phyloP scores from a whole-genome alignment of 371 early-diverging fungal species.

The Mortierella sp. region DNA sequence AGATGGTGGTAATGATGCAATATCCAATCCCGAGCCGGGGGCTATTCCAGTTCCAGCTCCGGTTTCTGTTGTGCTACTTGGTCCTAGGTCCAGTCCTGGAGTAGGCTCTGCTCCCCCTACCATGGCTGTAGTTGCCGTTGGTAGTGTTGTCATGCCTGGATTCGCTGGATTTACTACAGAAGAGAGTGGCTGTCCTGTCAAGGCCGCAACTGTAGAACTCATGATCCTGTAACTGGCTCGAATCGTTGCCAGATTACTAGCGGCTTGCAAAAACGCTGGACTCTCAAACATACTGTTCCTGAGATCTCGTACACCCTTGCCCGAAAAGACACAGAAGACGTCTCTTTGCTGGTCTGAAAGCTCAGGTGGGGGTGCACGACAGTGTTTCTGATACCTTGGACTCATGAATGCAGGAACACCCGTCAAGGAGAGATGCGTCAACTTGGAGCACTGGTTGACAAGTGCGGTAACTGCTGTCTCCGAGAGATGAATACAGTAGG shows the following conservation, averaged over 20 bases:
- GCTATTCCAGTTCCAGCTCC: too few relatives aligned
- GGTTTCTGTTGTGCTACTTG: too few relatives aligned
- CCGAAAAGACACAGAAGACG: slow-evolving; percentile 68
- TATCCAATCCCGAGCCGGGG: too few relatives aligned
- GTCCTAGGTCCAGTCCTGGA: too few relatives aligned
- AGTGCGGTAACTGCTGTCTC: slow-evolving; percentile 57
- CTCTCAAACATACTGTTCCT: slow-evolving; percentile 41
- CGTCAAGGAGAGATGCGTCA: slow-evolving; percentile 65
- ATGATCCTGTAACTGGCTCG: slow-evolving; percentile 20
- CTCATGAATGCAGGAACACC: slow-evolving; percentile 64
- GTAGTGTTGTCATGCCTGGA: too few relatives aligned
- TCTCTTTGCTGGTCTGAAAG: slow-evolving; percentile 56
- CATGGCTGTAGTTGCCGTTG: too few relatives aligned
- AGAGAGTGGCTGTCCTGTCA: slow-evolving; percentile 3
- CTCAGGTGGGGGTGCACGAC: slow-evolving; percentile 64
- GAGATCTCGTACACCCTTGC: slow-evolving; percentile 61
- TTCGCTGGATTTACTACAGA: too few relatives aligned
- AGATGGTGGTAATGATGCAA: too few relatives aligned
- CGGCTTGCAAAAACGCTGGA: not conserved
- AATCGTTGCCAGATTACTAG: slow-evolving; percentile 13
- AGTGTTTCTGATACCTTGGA: slow-evolving; percentile 58
- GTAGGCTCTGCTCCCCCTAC: too few relatives aligned
- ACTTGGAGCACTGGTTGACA: slow-evolving; percentile 58
- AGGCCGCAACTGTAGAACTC: slow-evolving; percentile 12
- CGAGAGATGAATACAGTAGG: slow-evolving; percentile 60